A percentile compares a stretch with the other conserved stretches of the same genome.
Evolutionary conservation across 2,329 filamentous ascomycete genomes (phyloP).

Genomic region (Fusarium kyushuense): DNA sequence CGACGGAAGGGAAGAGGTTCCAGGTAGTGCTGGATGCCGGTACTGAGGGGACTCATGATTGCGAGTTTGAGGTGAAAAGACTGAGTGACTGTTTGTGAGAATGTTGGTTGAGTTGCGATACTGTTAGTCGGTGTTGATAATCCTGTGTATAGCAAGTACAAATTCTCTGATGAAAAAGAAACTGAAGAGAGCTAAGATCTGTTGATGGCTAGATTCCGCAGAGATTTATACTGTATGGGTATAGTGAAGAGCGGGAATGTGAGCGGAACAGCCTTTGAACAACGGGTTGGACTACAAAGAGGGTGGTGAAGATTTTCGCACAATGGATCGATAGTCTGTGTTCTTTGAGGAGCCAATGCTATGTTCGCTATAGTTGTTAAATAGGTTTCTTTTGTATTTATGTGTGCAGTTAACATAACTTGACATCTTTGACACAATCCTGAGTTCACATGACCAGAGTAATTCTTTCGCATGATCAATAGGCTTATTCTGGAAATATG

Average conservation of each 20-base stretch:
- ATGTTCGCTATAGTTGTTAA: not conserved
- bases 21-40: not conserved
- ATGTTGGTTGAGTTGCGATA: not conserved
- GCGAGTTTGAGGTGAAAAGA: not conserved
- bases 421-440: not conserved
- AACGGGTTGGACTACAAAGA: slow-evolving; percentile 15
- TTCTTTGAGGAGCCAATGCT: not conserved
- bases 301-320: not conserved
- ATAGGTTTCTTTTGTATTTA: not conserved
- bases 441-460: not conserved
- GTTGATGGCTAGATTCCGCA: not conserved
- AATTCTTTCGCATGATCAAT: not conserved
- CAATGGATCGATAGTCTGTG: not conserved
- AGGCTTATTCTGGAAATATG: too few relatives aligned
- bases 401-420: not conserved
- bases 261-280: slow-evolving; percentile 13
- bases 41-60: slow-evolving; percentile 7
- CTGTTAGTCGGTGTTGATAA: not conserved
- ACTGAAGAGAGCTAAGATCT: not conserved
- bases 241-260: not conserved
- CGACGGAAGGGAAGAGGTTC: slow-evolving; percentile 24
- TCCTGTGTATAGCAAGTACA: not conserved
- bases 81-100: not conserved
- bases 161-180: not conserved
- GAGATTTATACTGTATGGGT: slow-evolving; percentile 7